Evolutionary conservation across 2,329 filamentous ascomycete species (phyloP), one percentile per base, ranked within the genome.

Genomic region (Aureobasidium sp.): DNA sequence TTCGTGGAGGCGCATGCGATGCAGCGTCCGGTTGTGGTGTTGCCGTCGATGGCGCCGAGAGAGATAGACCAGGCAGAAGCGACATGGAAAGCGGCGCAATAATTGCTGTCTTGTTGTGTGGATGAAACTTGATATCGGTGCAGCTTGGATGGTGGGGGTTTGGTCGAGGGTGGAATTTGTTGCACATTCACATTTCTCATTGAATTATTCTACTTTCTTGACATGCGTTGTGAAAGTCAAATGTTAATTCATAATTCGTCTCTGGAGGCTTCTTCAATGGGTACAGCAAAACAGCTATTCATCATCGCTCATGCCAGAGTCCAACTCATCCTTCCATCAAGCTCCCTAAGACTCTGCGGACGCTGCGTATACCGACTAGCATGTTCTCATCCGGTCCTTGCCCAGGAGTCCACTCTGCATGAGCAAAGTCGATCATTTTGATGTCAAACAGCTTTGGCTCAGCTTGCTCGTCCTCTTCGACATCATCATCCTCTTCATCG

Each of bases 351-450:
- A 97, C 87, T 64, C 80, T 80, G 57, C 83, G 80, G 41, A 93
- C 77, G 71, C 82, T 93, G 70, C 86, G 80, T 65, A 97, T 84
- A 0, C 92, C 92, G 39, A 78, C 78, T 36, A 97, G 78, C 15
- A 83, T 78, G 70, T 97, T 97, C 75, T 96, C 87, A 72, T 99
- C 94, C 0, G 89, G 87, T 0, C 93, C 93, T 69, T 88, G 77
- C 1, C 91, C 90, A 0, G 90, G 88, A 1, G 85, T 88, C 87
- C 88, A 97, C 55, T 80, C 77, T 12, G 94, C 94, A 75, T 99
- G 94, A 1, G 94, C 94, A 80, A 99, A 99, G 74, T 99, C 94
- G 68, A 99, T 99, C 65, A 99, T 81, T 71, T 93, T 94, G 55
- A 97, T 80, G 14, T 85, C 83, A 69, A 88, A 90, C 47, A 96